phyloP scores from a whole-genome alignment of 2,329 filamentous ascomycete genomes.

The Colletotrichum sp. region DNA sequence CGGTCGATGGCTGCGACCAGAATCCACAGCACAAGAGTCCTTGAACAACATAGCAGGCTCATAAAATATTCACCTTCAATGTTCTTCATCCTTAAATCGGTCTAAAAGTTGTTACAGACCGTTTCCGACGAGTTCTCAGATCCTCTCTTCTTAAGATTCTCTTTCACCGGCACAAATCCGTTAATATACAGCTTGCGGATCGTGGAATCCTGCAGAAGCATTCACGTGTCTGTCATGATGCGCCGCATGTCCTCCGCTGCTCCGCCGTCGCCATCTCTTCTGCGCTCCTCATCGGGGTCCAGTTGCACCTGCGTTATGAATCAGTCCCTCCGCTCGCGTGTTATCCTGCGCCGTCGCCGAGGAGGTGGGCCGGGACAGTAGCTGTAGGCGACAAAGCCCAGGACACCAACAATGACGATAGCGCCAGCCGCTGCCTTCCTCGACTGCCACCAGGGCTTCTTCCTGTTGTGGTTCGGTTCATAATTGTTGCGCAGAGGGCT shows the following conservation, averaged over 20 bases:
- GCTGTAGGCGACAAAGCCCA: too few relatives aligned
- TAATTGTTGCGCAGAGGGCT: neutral
- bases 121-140: neutral
- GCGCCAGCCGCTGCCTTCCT: too few relatives aligned
- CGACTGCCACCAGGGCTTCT: too few relatives aligned
- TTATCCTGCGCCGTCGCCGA: too few relatives aligned
- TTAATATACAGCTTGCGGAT: neutral
- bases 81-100: neutral
- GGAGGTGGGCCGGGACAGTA: too few relatives aligned
- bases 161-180: neutral
- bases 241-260: too few relatives aligned
- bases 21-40: neutral
- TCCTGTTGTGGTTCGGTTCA: too few relatives aligned
- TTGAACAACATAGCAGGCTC: neutral
- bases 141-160: neutral
- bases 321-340: too few relatives aligned
- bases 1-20: neutral
- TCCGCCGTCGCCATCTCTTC: neutral
- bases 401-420: too few relatives aligned
- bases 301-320: neutral
- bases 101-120: neutral
- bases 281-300: neutral
- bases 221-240: neutral
- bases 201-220: neutral
- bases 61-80: neutral